Conservation (phyloP, 2,329 filamentous ascomycete genomes). For the Aspergillus chevalieri region DNA sequence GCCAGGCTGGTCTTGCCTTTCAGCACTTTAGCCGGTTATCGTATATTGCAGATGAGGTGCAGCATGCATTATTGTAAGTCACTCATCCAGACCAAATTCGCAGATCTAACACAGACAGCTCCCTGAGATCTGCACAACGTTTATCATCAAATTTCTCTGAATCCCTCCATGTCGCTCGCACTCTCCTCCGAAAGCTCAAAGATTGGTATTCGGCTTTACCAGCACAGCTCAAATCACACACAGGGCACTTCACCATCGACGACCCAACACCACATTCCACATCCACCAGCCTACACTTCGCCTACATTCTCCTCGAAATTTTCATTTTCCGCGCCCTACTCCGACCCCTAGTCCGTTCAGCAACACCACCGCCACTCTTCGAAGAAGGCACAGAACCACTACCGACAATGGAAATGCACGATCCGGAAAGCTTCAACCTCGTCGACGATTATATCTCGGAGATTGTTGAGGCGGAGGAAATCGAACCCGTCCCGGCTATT, state of each 20-base stretch:
- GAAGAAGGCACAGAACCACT: constrained; percentile 6
- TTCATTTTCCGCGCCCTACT: constrained; percentile 22
- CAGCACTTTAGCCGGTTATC: constrained; percentile 13
- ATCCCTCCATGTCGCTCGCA: constrained; percentile 15
- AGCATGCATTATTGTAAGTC: constrained; percentile 18
- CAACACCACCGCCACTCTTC: constrained; percentile 9
- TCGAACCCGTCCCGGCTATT: constrained; percentile 8
- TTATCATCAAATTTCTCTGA: constrained; percentile 16
- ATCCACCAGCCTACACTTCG: constrained; percentile 16
- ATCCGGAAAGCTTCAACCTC: neutral
- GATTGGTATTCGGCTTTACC: constrained; percentile 19
- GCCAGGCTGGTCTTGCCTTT: constrained; percentile 6
- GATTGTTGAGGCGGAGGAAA: constrained; percentile 7
- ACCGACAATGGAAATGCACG: neutral
- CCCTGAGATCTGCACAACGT: constrained; percentile 15
- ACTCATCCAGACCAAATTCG: neutral
- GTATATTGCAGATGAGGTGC: constrained; percentile 18
- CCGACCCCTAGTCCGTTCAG: constrained; percentile 12
- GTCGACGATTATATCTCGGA: constrained; percentile 10
- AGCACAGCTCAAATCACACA: constrained; percentile 8
- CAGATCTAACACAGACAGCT: constrained; percentile 6
- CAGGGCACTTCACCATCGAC: constrained; percentile 4
- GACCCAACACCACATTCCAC: constrained; percentile 5
- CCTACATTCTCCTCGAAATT: constrained; percentile 19
- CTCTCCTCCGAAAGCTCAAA: constrained; percentile 15